Conservation (phyloP, 768 basidiomycete species). For the Sarcodon aspratus region DNA sequence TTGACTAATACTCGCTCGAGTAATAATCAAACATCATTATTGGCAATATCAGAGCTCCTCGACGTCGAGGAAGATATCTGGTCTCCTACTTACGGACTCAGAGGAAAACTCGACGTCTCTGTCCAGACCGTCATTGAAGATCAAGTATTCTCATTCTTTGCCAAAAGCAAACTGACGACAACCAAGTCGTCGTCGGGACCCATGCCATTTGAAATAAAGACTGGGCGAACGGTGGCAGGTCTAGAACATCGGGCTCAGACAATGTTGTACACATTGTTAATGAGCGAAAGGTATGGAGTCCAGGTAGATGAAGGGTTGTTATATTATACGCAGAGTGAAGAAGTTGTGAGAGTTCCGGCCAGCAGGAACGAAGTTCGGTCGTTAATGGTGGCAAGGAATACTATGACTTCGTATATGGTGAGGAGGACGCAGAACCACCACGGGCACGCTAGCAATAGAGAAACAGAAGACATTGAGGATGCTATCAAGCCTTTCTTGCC, state of each 20-base stretch:
- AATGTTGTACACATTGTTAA: constrained; percentile 88
- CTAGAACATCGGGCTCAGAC: constrained; percentile 98
- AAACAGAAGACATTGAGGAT: constrained; percentile 10
- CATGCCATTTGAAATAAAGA: constrained; percentile 93
- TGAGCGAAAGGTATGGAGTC: constrained; percentile 82
- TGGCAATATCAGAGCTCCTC: constrained; percentile 67
- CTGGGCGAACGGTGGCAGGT: constrained; percentile 61
- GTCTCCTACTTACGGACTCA: constrained; percentile 90
- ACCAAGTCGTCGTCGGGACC: constrained; percentile 23
- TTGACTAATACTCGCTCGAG: constrained; percentile 57
- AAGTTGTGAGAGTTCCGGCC: constrained; percentile 74
- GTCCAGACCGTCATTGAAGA: constrained; percentile 42
- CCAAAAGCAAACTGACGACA: constrained; percentile 9
- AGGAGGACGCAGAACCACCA: constrained; percentile 22
- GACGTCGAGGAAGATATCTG: constrained; percentile 97
- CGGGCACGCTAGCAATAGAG: not conserved
- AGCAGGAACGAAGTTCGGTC: constrained; percentile 76
- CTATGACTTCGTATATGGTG: constrained; percentile 71
- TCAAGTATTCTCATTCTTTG: constrained; percentile 13
- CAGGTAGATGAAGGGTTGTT: constrained; percentile 76
- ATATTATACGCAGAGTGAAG: constrained; percentile 89
- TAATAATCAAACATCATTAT: constrained; percentile 34
- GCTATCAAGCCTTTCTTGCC: constrained; percentile 58
- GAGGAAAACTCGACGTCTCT: constrained; percentile 92
- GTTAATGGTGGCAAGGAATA: constrained; percentile 74